phyloP scores from a whole-genome alignment of 345 rosid species.

The Gossypium sturtianum region DNA sequence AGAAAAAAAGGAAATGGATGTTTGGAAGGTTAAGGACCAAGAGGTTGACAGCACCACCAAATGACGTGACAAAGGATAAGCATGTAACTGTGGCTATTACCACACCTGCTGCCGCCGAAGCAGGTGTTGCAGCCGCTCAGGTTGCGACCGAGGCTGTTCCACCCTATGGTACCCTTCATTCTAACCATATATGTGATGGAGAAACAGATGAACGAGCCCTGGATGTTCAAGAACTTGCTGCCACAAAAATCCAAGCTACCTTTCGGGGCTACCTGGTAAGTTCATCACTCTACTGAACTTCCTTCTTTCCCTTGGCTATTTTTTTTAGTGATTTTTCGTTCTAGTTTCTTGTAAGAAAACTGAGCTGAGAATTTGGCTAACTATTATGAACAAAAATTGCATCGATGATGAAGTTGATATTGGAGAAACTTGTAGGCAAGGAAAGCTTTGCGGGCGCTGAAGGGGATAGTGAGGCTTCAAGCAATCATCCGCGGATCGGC shows the following conservation, averaged over 20 bases:
- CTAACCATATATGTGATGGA: constrained; percentile 23
- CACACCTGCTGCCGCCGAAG: constrained; percentile 28
- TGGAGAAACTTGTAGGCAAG: constrained; percentile 53
- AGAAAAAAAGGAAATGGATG: constrained; percentile 63
- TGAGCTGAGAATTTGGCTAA: background rate
- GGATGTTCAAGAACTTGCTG: constrained; percentile 31
- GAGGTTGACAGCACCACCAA: constrained; percentile 35
- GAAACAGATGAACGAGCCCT: constrained; percentile 20
- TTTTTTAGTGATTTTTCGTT: background rate
- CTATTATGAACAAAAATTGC: background rate
- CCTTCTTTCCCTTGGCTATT: background rate
- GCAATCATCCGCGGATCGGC: constrained; percentile 77
- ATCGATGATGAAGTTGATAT: background rate
- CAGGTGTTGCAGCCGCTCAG: constrained; percentile 46
- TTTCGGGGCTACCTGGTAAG: constrained; percentile 83
- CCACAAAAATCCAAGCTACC: constrained; percentile 59
- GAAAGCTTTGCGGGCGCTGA: constrained; percentile 82
- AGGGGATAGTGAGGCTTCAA: constrained; percentile 90
- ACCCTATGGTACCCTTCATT: constrained; percentile 29
- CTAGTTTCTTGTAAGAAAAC: too few relatives aligned
- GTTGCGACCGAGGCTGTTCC: constrained; percentile 46
- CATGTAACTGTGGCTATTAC: constrained; percentile 46
- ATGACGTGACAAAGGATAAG: constrained; percentile 22
- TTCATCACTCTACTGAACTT: background rate
- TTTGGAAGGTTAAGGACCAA: constrained; percentile 52